phyloP scores from a whole-genome alignment of 83 land plant species.

The Diphasiastrum complanatum region DNA sequence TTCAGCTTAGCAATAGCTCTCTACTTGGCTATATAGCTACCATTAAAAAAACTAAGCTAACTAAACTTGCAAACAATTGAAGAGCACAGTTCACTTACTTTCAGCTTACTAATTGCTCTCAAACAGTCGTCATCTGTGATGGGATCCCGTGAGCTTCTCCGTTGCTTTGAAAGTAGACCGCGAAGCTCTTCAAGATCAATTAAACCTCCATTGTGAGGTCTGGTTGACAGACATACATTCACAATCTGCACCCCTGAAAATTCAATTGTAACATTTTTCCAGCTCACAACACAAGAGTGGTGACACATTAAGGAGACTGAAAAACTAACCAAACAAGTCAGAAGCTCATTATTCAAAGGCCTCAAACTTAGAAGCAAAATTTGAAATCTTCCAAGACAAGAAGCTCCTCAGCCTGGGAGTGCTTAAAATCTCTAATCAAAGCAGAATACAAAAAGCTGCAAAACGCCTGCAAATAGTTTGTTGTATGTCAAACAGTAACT shows the following conservation, averaged over 20 bases:
- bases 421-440: no score
- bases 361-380: no score
- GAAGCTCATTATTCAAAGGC: no score
- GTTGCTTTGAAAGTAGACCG: constrained; percentile 49
- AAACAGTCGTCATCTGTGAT: constrained; percentile 92
- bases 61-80: not conserved
- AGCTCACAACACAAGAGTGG: not conserved
- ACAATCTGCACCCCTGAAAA: constrained; percentile 97
- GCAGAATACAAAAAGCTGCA: no score
- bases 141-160: constrained; percentile 65
- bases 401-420: no score
- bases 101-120: constrained; percentile 81
- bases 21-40: not conserved
- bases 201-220: constrained; percentile 86
- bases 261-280: no score
- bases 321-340: no score
- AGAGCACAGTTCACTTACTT: constrained; percentile 37
- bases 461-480: no score
- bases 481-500: no score
- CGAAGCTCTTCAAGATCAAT: constrained; percentile 74
- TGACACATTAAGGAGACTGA: not conserved
- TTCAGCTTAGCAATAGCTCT: not conserved
- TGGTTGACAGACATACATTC: constrained; percentile 87
- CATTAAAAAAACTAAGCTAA: not conserved
- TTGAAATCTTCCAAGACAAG: no score